These are phyloP conservation scores for Globisporangium lucens DNA, from an alignment of 352 stramenopile genomes.

Conservation along the genomic window DNA sequence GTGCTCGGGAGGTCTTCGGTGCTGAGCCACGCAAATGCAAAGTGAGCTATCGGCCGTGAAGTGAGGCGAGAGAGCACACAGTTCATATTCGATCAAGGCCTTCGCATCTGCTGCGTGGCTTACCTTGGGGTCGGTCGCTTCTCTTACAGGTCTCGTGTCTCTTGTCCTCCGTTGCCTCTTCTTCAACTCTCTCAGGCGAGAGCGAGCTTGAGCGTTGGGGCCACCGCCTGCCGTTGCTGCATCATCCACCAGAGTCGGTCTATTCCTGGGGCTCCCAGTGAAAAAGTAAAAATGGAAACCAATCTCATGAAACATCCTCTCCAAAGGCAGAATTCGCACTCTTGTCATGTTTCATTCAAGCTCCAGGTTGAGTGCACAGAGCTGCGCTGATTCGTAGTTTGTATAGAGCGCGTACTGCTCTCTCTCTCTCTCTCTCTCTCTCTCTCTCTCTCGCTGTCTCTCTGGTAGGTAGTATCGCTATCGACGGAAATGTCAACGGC, in stretches of 20 bases:
- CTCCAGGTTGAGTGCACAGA: conserved; percentile 71
- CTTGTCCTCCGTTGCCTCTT: not conserved
- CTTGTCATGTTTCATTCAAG: conserved; percentile 28
- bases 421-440: not conserved
- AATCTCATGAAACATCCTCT: not conserved
- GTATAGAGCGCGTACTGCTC: conserved; percentile 92
- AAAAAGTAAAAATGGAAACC: not conserved
- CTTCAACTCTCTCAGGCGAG: not conserved
- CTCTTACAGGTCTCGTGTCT: not conserved
- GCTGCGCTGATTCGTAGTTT: conserved; percentile 84
- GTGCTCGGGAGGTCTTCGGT: not conserved
- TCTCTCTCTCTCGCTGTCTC: not conserved
- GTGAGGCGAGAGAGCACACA: not conserved
- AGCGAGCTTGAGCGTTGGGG: not conserved
- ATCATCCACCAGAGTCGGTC: not conserved
- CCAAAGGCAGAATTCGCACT: not conserved
- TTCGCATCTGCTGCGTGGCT: not conserved
- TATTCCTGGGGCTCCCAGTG: not conserved
- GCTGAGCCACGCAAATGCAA: not conserved
- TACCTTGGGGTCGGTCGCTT: not conserved
- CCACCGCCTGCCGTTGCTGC: not conserved
- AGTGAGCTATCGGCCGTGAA: not conserved
- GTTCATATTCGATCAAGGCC: not conserved
- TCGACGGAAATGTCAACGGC: not conserved
- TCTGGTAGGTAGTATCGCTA: not conserved